Evolutionary conservation across 2,329 filamentous ascomycete genomes (phyloP).

Genomic region (Setomelanomma holmii): DNA sequence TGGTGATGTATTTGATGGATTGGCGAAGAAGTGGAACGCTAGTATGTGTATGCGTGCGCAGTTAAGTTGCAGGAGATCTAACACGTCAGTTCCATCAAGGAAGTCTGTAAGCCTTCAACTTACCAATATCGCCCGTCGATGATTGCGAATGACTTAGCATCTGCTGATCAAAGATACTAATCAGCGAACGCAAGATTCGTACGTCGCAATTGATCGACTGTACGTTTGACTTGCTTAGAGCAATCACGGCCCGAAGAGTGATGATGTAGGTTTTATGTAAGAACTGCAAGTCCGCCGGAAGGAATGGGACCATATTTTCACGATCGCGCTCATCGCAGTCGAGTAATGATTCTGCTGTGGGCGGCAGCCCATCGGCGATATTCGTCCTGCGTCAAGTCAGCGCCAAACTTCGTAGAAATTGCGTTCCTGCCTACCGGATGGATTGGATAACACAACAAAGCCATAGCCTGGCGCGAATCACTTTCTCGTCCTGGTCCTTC

Average conservation of each 20-base stretch:
- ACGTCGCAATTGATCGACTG: conserved; percentile 39
- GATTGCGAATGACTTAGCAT: conserved; percentile 36
- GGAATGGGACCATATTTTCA: conserved; percentile 41
- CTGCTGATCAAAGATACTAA: conserved; percentile 47
- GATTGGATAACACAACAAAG: conserved; percentile 47
- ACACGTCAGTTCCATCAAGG: conserved; percentile 14
- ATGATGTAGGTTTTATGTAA: conserved; percentile 44
- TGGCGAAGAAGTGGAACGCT: conserved; percentile 47
- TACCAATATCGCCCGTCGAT: conserved; percentile 43
- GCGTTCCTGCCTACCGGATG: conserved; percentile 34
- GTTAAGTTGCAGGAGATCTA: conserved; percentile 43
- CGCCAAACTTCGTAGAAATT: not conserved
- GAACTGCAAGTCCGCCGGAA: conserved; percentile 42
- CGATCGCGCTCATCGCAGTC: conserved; percentile 42
- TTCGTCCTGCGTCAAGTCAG: conserved; percentile 36
- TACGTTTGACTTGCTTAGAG: conserved; percentile 43
- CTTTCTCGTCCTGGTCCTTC: conserved; percentile 43
- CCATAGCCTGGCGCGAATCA: conserved; percentile 48
- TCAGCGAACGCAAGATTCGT: conserved; percentile 41
- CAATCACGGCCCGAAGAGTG: conserved; percentile 41
- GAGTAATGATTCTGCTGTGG: conserved; percentile 43
- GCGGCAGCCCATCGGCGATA: conserved; percentile 44
- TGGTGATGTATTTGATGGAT: conserved; percentile 32
- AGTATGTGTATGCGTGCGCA: conserved; percentile 46
- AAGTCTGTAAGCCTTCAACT: conserved; percentile 3